Evolutionary conservation across 2,329 filamentous ascomycete species (phyloP), one percentile per base, ranked within the genome.

Genomic region (Teratosphaeria zuluensis): DNA sequence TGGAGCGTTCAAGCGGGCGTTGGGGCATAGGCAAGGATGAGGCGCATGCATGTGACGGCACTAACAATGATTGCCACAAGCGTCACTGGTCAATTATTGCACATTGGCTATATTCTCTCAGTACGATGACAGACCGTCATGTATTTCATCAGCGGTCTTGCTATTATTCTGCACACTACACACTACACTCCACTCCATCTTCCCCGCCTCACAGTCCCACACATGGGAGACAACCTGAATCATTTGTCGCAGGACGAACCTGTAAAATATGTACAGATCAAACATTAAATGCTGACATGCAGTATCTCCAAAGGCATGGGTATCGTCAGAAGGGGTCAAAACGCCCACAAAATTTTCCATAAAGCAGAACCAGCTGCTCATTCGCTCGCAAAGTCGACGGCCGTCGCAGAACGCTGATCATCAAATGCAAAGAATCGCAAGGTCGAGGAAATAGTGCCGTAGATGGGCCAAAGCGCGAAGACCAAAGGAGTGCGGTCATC

Each of bases 401-500:
- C 30, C 21, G 21, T 52, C 21, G 21, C 51, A 52, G 24, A 16
- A 31, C 24, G 51, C 51, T 30, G 51, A 21, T n/a, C 24, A n/a
- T 53, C 28, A 19, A 31, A 31, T 31, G 51, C 31, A 53, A 33
- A 33, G 2, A 9, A 12, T 31, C 12, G 28, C 1, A n/a, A 31
- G 51, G 4, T 19, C 21, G 9, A 52, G 24, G 24, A 16, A 14
- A 28, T 9, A 52, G 1, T 19, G 51, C 30, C 51, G 6, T 28
- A 12, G 35, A 28, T 33, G 12, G 24, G 24, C 51, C 7, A 53
- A n/a, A 11, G 31, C 31, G 16, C 11, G 14, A 35, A 8, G 21
- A 38, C 19, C 21, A 30, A 56, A 32, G 11, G 52, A 19, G 24
- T 35, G 35, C 42, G n/a, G 58, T 66, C 58, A 66, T 28, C 54